Percentiles rank a stretch among this genome's conserved stretches.
Evolutionary conservation across 768 basidiomycete species (phyloP).

Genomic region (Podaxis sp.): DNA sequence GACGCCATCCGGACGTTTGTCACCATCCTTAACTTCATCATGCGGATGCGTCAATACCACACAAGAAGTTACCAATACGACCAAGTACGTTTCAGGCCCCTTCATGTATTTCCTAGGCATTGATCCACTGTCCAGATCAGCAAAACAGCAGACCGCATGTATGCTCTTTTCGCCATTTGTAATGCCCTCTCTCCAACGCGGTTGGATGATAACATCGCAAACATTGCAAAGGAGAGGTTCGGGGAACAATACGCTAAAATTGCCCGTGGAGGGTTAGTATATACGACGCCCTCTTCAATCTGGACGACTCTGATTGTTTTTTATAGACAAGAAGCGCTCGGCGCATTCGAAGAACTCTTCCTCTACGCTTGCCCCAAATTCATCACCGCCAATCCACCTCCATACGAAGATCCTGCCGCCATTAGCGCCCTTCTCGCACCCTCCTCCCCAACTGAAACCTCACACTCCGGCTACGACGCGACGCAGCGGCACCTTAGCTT

Average conservation of each 20-base stretch:
- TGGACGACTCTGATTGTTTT: background rate
- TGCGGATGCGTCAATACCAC: constrained; percentile 95
- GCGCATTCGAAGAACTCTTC: constrained; percentile 91
- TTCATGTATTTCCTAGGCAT: background rate
- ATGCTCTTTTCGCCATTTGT: constrained; percentile 92
- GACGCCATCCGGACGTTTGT: constrained; percentile 96
- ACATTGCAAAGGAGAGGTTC: constrained; percentile 89
- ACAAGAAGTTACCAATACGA: constrained; percentile 96
- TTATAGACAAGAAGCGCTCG: constrained; percentile 64
- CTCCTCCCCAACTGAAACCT: constrained; percentile 33
- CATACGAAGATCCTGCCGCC: constrained; percentile 76
- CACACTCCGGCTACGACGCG: constrained; percentile 55
- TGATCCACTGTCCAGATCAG: constrained; percentile 62
- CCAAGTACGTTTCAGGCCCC: constrained; percentile 49
- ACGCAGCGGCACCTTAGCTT: constrained; percentile 81
- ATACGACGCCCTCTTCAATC: background rate
- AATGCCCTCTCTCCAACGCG: constrained; percentile 90
- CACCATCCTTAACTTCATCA: constrained; percentile 90
- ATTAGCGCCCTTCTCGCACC: constrained; percentile 50
- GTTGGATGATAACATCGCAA: constrained; percentile 92
- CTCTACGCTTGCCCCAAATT: constrained; percentile 95
- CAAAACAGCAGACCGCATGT: constrained; percentile 98
- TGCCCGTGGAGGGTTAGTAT: constrained; percentile 64
- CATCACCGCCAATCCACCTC: constrained; percentile 91
- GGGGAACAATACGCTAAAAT: constrained; percentile 90